A percentile compares a stretch with the other conserved stretches of the same genome.
Evolutionary conservation across 257 asterid genomes (phyloP).

Genomic region (Solanum arcanum): DNA sequence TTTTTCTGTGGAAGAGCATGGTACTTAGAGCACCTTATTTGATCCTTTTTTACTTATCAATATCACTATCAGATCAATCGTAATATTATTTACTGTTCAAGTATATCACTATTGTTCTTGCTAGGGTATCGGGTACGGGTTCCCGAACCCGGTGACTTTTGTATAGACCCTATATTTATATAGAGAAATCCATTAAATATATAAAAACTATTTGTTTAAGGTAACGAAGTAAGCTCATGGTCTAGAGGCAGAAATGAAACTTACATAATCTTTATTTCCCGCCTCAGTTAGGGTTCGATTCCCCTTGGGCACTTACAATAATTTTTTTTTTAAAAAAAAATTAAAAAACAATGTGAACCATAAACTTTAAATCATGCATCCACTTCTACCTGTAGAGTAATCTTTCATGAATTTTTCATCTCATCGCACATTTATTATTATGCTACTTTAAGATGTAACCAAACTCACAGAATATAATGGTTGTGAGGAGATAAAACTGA

Average conservation of each 20-base stretch:
- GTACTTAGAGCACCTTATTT: background rate
- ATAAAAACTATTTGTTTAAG: no score
- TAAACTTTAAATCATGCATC: background rate
- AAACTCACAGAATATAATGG: background rate
- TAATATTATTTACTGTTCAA: no score
- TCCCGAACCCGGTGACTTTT: background rate
- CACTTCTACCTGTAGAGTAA: background rate
- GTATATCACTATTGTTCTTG: background rate
- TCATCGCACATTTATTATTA: background rate
- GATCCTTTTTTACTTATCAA: background rate
- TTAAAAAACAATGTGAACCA: no score
- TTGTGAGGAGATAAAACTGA: background rate
- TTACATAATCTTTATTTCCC: no score
- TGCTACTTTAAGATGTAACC: background rate
- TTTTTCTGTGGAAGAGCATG: background rate
- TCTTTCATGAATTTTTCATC: background rate
- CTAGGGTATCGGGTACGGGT: background rate
- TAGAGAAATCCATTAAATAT: no score
- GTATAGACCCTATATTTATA: background rate
- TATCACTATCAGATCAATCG: background rate
- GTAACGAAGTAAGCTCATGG: no score
- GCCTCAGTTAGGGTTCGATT: no score
- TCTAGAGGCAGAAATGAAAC: no score
- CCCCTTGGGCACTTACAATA: no score
- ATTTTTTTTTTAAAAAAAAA: no score